Conservation (phyloP, 805 yeast genomes). For the Wickerhamiella sorbophila region DNA sequence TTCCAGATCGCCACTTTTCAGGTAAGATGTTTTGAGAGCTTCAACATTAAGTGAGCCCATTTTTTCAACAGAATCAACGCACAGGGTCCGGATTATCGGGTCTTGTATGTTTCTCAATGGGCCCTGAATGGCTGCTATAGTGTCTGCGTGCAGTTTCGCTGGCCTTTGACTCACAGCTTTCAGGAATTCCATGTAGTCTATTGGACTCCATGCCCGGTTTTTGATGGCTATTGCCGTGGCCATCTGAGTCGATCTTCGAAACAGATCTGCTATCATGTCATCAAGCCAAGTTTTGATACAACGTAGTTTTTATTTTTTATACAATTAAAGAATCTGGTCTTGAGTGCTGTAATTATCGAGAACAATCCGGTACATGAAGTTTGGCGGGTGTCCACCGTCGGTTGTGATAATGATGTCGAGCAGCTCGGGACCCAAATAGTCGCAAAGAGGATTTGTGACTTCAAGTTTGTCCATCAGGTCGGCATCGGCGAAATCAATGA, state of each 20-base stretch:
- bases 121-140: constrained; percentile 3
- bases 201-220: constrained; percentile 3
- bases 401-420: constrained; percentile 91
- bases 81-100: constrained; percentile 8
- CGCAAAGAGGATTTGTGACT: constrained; percentile 77
- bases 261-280: background rate
- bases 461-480: constrained; percentile 57
- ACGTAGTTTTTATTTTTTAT: too few species aligned
- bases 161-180: background rate
- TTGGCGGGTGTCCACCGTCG: constrained; percentile 93
- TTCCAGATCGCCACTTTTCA: background rate
- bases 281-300: too few species aligned
- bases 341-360: constrained; percentile 83
- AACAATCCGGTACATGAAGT: constrained; percentile 87
- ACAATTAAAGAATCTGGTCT: constrained; percentile 33
- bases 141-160: constrained; percentile 4
- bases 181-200: constrained; percentile 6
- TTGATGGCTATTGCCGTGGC: constrained; percentile 8
- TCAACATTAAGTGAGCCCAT: constrained; percentile 1
- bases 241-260: constrained; percentile 4
- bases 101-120: constrained; percentile 3
- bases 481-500: constrained; percentile 59
- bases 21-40: background rate
- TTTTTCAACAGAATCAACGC: constrained; percentile 2
- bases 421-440: constrained; percentile 85